Percentiles rank a stretch among this genome's conserved stretches.
These are phyloP conservation scores for Xerophyta viscosa DNA, from an alignment of 106 monocot genomes.

Conservation along the genomic window DNA sequence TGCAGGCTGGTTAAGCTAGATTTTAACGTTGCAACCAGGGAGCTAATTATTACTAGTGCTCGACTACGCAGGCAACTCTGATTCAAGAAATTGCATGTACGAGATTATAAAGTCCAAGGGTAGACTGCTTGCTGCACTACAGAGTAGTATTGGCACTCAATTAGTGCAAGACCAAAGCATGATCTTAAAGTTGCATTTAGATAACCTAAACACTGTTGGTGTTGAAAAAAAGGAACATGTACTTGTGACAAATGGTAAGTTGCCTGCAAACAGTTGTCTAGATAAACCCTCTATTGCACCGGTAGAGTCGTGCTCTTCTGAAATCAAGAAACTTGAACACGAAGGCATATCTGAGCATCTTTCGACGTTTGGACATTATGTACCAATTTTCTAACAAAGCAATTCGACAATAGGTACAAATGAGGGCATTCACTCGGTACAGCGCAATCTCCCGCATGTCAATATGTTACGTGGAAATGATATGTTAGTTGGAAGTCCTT, in stretches of 20 bases:
- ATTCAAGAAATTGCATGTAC: conserved; percentile 14
- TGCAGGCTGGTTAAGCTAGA: neutral
- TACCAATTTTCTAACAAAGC: too few relatives aligned
- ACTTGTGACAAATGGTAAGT: neutral
- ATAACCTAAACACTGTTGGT: neutral
- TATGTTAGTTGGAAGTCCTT: too few relatives aligned
- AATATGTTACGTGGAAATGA: too few relatives aligned
- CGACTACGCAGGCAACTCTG: conserved; percentile 29
- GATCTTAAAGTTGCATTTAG: too few relatives aligned
- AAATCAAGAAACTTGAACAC: neutral
- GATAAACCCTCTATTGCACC: neutral
- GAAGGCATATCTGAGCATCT: neutral
- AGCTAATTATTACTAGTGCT: neutral
- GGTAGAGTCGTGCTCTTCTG: neutral
- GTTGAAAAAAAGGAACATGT: neutral
- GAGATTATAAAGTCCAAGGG: conserved; percentile 39
- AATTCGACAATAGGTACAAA: too few relatives aligned
- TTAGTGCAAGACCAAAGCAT: neutral
- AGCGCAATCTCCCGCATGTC: too few relatives aligned
- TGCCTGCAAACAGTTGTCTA: neutral
- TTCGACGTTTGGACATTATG: too few relatives aligned
- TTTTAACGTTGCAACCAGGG: neutral
- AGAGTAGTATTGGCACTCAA: neutral
- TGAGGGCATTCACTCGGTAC: too few relatives aligned
- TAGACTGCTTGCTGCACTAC: conserved; percentile 9